Evolutionary conservation across 768 basidiomycete species (phyloP).

Genomic region (Clathrus columnatus): DNA sequence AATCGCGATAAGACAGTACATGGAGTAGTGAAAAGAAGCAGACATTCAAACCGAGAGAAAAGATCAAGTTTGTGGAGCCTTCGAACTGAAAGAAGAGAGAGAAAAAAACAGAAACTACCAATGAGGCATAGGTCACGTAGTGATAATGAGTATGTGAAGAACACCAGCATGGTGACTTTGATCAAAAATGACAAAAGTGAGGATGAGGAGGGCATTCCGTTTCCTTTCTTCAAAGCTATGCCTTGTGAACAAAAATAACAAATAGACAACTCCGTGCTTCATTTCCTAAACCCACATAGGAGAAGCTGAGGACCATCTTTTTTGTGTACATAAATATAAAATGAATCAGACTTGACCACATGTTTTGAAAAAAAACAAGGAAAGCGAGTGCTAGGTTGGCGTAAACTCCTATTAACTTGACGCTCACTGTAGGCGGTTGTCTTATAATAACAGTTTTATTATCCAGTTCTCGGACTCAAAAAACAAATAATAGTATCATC

Average conservation of each 20-base stretch:
- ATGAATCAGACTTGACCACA: too few species aligned
- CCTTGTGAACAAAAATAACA: background rate
- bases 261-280: background rate
- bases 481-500: too few species aligned
- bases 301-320: too few species aligned
- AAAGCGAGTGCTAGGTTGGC: too few species aligned
- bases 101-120: background rate
- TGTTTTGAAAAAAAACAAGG: too few species aligned
- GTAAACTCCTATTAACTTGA: too few species aligned
- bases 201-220: background rate
- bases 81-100: background rate
- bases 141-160: background rate
- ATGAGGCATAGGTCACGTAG: background rate
- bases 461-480: too few species aligned
- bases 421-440: too few species aligned
- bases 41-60: background rate
- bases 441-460: too few species aligned
- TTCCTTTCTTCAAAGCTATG: background rate
- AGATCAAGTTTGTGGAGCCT: background rate
- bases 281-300: background rate
- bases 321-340: too few species aligned
- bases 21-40: constrained; percentile 20
- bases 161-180: background rate
- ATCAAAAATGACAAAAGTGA: background rate
- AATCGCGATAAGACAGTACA: constrained; percentile 49